Percentiles rank a stretch among this genome's conserved stretches.
Evolutionary conservation across 2,329 filamentous ascomycete genomes (phyloP).

Genomic region (Paradendryphiella salina): DNA sequence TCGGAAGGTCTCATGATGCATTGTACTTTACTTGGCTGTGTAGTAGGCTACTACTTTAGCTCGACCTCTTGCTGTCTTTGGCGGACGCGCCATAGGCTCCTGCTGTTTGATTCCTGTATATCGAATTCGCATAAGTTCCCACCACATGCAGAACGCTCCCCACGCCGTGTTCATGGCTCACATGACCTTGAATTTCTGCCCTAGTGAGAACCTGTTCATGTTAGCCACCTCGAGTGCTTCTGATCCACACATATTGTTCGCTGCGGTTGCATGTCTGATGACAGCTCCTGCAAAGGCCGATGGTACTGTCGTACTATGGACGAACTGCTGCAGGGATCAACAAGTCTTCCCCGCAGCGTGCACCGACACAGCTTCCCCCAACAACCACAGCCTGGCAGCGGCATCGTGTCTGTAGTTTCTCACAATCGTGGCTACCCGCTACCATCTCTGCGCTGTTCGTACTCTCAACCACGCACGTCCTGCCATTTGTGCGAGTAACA

Average conservation of each 20-base stretch:
- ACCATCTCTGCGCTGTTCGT: not conserved
- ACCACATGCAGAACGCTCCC: not conserved
- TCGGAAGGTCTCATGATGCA: conserved; percentile 4
- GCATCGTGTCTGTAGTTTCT: not conserved
- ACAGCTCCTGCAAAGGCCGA: conserved; percentile 5
- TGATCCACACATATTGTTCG: not conserved
- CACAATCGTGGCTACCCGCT: not conserved
- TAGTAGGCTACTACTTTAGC: not conserved
- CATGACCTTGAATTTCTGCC: not conserved
- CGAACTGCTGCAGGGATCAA: conserved; percentile 3
- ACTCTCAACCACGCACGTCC: not conserved
- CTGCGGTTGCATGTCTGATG: not conserved
- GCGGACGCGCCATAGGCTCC: not conserved
- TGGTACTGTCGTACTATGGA: conserved; percentile 4
- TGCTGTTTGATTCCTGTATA: not conserved
- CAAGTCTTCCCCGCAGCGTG: conserved; percentile 14
- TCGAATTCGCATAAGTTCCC: conserved; percentile 2
- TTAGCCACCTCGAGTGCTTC: not conserved
- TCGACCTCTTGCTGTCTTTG: not conserved
- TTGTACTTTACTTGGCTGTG: conserved; percentile 7
- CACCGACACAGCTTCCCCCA: not conserved
- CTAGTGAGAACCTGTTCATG: conserved; percentile 2
- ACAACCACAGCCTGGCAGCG: not conserved
- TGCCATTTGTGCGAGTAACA: no score
- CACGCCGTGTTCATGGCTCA: not conserved